These are phyloP conservation scores for Paspalum notatum DNA, from an alignment of 176 grass and related monocot genomes.

Conservation along the genomic window DNA sequence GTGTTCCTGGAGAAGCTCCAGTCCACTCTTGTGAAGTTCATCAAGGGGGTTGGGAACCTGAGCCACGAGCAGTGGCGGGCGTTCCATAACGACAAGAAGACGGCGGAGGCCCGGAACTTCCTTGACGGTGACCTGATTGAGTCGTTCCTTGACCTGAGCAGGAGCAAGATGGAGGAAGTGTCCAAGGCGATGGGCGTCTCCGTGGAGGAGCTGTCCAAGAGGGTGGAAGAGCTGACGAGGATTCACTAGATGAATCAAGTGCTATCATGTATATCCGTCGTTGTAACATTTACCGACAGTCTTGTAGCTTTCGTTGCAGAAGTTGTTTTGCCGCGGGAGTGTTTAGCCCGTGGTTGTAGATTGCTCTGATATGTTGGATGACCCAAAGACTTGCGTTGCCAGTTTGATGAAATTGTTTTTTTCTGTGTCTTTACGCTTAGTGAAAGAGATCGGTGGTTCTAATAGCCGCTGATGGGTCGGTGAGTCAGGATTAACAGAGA, in stretches of 20 bases:
- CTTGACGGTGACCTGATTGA: conserved; percentile 93
- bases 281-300: no score
- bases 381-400: no score
- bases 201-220: conserved; percentile 85
- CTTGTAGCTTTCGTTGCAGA: no score
- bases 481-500: neutral
- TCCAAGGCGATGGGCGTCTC: conserved; percentile 64
- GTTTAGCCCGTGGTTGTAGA: no score
- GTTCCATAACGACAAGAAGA: conserved; percentile 86
- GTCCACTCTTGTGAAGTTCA: conserved; percentile 69
- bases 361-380: no score
- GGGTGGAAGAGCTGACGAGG: conserved; percentile 90
- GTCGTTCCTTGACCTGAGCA: conserved; percentile 83
- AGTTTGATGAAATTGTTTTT: no score
- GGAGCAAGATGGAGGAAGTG: conserved; percentile 80
- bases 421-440: no score
- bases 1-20: conserved; percentile 89
- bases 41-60: conserved; percentile 83
- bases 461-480: no score
- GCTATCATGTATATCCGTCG: conserved; percentile 17
- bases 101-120: conserved; percentile 60
- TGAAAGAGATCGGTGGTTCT: no score
- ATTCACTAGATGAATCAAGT: conserved; percentile 62
- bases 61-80: conserved; percentile 92
- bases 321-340: no score